Conservation (phyloP, 2,329 filamentous ascomycete genomes). For the Botrytis fragariae region DNA sequence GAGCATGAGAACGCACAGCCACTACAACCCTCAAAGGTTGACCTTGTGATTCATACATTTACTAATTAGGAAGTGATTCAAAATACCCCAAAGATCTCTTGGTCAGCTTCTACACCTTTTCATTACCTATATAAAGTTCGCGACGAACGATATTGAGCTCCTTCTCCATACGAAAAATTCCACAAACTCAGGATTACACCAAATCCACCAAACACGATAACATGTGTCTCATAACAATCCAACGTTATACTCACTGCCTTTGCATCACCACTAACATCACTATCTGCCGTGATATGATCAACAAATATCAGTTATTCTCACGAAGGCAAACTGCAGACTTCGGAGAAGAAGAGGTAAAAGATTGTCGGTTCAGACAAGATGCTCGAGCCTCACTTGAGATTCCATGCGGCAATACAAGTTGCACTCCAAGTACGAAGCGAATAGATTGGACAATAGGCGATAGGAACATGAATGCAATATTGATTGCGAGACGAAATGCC, state of each 20-base stretch:
- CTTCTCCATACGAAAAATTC: not conserved
- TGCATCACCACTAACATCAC: not conserved
- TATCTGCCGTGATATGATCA: not conserved
- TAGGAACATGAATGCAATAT: not conserved
- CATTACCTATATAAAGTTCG: not conserved
- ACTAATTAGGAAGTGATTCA: not conserved
- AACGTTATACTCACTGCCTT: not conserved
- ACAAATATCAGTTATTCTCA: not conserved
- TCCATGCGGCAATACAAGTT: not conserved
- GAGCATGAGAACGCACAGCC: not conserved
- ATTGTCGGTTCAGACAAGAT: conserved; percentile 1
- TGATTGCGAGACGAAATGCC: not conserved
- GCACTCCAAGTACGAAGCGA: not conserved
- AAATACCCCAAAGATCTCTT: not conserved
- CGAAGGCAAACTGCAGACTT: not conserved
- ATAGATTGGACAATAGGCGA: conserved; percentile 1
- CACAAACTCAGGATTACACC: not conserved
- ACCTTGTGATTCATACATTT: conserved; percentile 1
- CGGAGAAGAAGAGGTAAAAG: not conserved
- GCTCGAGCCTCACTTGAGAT: not conserved
- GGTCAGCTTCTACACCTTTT: not conserved
- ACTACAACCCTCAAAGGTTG: not conserved
- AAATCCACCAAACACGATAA: not conserved
- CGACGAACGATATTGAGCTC: not conserved
- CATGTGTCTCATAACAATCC: conserved; percentile 14